Evolutionary conservation across 2,329 filamentous ascomycete species (phyloP), one percentile per base, ranked within the genome.

Genomic region (Alternaria triticina): DNA sequence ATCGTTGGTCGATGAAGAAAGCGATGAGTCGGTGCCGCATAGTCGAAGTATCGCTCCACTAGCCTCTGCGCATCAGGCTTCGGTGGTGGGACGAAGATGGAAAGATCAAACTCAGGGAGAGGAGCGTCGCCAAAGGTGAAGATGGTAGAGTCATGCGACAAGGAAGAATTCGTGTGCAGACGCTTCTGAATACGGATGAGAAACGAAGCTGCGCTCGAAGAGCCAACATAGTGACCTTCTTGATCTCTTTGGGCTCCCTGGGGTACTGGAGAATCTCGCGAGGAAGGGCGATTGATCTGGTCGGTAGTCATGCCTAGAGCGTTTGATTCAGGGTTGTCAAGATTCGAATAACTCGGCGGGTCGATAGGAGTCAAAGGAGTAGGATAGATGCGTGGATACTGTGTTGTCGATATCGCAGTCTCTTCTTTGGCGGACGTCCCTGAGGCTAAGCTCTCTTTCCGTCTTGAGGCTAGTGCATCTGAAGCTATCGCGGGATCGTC

Each of bases 21-120:
- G 4, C 87, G 83, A 66, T 89, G 88, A 0, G 87, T 89, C 0
- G 87, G 86, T 20, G 87, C 86, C 7, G 86, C 87, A 60, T 86
- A 87, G 50, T 89, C 86, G 64, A 89, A 89, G 57, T 89, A 89
- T 7, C 86, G 78, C 8, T 81, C 79, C 5, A 89, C 76, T 3
- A 88, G 70, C 22, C 82, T 80, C 56, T 74, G 78, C 56, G 33
- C 82, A 78, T 47, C 82, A 58, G 5, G 82, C 80, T 57, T 87
- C 58, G 51, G 78, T 63, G 63, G 82, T 30, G 86, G 69, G 7
- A 82, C 74, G 59, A 82, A 84, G 56, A 82, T 82, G 0, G 80
- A 79, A 1, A 79, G 74, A 64, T 84, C 82, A 45, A 80, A 80
- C 4, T 84, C 80, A 1, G 83, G 82, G 7, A 86, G 64, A 2